Evolutionary conservation across 2,329 filamentous ascomycete species (phyloP).

Genomic region (Albifimbria verrucaria): DNA sequence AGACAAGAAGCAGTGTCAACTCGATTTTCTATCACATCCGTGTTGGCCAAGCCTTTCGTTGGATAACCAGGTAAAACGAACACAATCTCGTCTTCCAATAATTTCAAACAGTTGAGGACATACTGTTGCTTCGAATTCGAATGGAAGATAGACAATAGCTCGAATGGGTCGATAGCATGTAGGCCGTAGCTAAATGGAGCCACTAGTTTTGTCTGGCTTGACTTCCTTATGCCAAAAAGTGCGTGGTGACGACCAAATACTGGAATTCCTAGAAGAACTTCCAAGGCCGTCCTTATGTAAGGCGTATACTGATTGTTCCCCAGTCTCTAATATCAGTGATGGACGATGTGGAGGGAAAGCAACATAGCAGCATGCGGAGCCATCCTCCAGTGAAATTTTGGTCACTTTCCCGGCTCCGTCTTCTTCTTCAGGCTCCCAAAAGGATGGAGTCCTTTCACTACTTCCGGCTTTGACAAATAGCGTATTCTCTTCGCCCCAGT

Average conservation of each 20-base stretch:
- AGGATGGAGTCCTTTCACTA: too few species aligned
- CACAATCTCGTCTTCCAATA: background rate
- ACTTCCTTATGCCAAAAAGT: slow-evolving; percentile 10
- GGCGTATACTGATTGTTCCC: slow-evolving; percentile 22
- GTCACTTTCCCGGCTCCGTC: too few species aligned
- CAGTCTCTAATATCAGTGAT: slow-evolving; percentile 12
- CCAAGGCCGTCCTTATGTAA: slow-evolving; percentile 18
- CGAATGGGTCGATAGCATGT: background rate
- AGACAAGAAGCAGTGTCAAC: too few species aligned
- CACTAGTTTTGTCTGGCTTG: background rate
- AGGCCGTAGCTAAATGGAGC: background rate
- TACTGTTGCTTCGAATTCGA: background rate
- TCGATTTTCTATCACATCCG: too few species aligned
- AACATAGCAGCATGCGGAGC: slow-evolving; percentile 8
- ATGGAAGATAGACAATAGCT: background rate
- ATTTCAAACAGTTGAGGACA: slow-evolving; percentile 9
- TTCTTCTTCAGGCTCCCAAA: slow-evolving; percentile 3
- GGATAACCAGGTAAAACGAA: too few species aligned
- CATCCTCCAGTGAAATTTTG: too few species aligned
- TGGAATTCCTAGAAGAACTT: slow-evolving; percentile 19
- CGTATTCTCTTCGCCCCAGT: too few species aligned
- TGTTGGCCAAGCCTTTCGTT: too few species aligned
- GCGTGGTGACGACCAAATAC: slow-evolving; percentile 3
- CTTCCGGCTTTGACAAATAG: too few species aligned
- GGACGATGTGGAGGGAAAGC: slow-evolving; percentile 11